Conservation (phyloP, 1,284 basidiomycete genomes). For the Ustilago tritici region DNA sequence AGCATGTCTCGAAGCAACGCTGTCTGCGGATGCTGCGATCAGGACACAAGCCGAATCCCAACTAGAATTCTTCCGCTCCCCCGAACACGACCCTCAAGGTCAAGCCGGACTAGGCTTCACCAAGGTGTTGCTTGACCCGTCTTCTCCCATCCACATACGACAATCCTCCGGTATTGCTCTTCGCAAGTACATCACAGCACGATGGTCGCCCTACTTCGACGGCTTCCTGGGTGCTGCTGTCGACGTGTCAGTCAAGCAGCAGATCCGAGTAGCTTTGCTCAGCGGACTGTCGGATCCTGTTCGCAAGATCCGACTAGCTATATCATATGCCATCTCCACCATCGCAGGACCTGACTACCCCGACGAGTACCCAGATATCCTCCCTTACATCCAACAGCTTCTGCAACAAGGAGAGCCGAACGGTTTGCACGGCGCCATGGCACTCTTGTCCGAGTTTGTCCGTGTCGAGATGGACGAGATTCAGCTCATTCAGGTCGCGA, state of each 20-base stretch:
- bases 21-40: slow-evolving; percentile 41
- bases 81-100: slow-evolving; percentile 35
- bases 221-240: slow-evolving; percentile 48
- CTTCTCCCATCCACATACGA: slow-evolving; percentile 42
- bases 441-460: slow-evolving; percentile 64
- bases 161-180: slow-evolving; percentile 64
- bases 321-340: slow-evolving; percentile 59
- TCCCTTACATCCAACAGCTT: slow-evolving; percentile 52
- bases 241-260: slow-evolving; percentile 53
- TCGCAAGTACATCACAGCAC: slow-evolving; percentile 59
- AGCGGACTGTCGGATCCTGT: slow-evolving; percentile 49
- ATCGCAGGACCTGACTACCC: slow-evolving; percentile 66
- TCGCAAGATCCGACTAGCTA: slow-evolving; percentile 59
- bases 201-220: slow-evolving; percentile 65
- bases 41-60: slow-evolving; percentile 49
- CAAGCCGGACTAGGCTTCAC: slow-evolving; percentile 43
- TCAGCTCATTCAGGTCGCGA: slow-evolving; percentile 62
- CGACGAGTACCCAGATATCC: slow-evolving; percentile 63
- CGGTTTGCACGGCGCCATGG: slow-evolving; percentile 61
- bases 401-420: slow-evolving; percentile 44
- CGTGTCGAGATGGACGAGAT: slow-evolving; percentile 66
- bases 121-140: slow-evolving; percentile 35
- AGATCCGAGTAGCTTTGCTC: slow-evolving; percentile 55
- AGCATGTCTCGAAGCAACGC: slow-evolving; percentile 47
- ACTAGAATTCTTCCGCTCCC: slow-evolving; percentile 40